Evolutionary conservation across 768 basidiomycete genomes (phyloP).

Genomic region (Calocybe indica): DNA sequence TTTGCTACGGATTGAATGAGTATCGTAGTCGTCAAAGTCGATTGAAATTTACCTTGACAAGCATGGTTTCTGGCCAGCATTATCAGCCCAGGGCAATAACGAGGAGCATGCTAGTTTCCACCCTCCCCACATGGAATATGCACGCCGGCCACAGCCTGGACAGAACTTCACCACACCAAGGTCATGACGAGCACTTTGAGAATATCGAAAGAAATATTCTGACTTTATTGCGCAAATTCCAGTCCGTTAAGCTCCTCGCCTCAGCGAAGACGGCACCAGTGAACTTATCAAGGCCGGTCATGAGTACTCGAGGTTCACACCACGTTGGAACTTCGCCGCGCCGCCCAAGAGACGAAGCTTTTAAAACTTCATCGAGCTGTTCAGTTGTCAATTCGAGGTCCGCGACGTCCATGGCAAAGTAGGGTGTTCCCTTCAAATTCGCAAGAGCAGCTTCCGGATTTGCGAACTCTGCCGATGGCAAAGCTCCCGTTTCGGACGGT

Average conservation of each 20-base stretch:
- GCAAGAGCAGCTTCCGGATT: constrained; percentile 46
- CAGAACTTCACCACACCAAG: constrained; percentile 57
- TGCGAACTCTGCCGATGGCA: constrained; percentile 63
- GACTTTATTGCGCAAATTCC: constrained; percentile 88
- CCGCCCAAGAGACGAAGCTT: constrained; percentile 30
- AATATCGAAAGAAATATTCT: constrained; percentile 4
- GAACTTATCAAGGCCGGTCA: constrained; percentile 51
- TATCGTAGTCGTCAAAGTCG: constrained; percentile 6
- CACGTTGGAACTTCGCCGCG: constrained; percentile 45
- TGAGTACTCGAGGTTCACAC: constrained; percentile 56
- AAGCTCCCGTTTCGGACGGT: constrained; percentile 35
- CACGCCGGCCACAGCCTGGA: constrained; percentile 75
- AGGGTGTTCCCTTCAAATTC: constrained; percentile 74
- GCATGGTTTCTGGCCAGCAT: constrained; percentile 59
- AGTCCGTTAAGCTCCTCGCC: constrained; percentile 82
- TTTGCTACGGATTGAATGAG: constrained; percentile 37
- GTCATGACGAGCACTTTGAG: neutral
- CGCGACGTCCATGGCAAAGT: constrained; percentile 76
- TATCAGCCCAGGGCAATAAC: constrained; percentile 69
- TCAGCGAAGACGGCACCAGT: constrained; percentile 73
- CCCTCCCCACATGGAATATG: constrained; percentile 88
- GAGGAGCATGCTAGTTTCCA: constrained; percentile 89
- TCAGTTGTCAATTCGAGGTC: constrained; percentile 33
- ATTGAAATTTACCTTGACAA: constrained; percentile 47
- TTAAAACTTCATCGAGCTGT: constrained; percentile 30